A percentile compares a stretch with the other conserved stretches of the same genome.
phyloP scores from a whole-genome alignment of 495 filamentous ascomycete species.

The Thermochaetoides thermophila region DNA sequence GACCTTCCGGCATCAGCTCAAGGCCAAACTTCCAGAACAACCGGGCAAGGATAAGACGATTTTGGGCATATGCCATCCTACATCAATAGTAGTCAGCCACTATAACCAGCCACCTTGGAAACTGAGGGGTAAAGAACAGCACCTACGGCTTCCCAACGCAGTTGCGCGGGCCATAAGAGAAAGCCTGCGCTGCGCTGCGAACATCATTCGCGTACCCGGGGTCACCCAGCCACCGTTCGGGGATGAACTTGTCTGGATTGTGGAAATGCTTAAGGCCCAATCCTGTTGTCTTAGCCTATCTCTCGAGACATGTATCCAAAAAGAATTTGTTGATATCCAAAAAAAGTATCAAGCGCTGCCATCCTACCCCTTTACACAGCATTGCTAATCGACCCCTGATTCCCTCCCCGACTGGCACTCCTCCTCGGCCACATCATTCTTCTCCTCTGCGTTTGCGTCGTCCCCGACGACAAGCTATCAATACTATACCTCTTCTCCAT shows the following conservation, averaged over 20 bases:
- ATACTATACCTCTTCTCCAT: constrained; percentile 22
- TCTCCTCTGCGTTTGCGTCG: constrained; percentile 3
- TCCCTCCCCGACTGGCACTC: constrained; percentile 7
- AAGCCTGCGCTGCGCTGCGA: constrained; percentile 22
- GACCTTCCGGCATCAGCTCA: constrained; percentile 25
- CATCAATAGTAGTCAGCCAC: neutral
- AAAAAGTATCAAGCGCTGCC: too few relatives aligned
- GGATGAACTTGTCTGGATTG: constrained; percentile 28
- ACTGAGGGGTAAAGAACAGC: neutral
- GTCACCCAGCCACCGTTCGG: constrained; percentile 31
- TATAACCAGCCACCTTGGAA: neutral
- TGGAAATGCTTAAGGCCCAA: too few relatives aligned
- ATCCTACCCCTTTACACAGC: too few relatives aligned
- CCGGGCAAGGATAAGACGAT: constrained; percentile 29
- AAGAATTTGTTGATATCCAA: too few relatives aligned
- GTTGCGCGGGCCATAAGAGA: constrained; percentile 27
- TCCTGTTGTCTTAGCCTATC: too few relatives aligned
- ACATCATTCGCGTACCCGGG: constrained; percentile 31
- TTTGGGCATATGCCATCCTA: constrained; percentile 21
- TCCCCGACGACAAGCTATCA: constrained; percentile 9
- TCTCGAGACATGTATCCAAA: too few relatives aligned
- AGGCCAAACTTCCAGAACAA: constrained; percentile 34
- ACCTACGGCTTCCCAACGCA: constrained; percentile 28
- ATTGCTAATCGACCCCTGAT: constrained; percentile 4
- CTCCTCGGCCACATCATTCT: constrained; percentile 3